Base-by-base conservation (phyloP, 176 grass and related monocot genomes). In the Triticum monococcum region DNA sequence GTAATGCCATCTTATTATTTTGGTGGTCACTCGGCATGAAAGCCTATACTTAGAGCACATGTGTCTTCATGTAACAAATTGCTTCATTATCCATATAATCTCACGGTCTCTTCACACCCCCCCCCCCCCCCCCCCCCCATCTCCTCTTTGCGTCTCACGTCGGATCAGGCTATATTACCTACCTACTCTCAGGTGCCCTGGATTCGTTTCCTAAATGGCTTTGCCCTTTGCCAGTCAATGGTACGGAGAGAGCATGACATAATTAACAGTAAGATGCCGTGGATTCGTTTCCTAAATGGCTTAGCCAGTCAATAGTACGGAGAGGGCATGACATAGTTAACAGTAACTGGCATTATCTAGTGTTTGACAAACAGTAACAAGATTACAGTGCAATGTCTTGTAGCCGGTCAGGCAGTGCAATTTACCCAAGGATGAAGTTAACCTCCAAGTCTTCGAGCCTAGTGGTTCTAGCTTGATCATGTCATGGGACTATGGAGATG, bases 1-100 rank as follows among this genome's bases (percentile, higher is more conserved):
- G 35, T 83, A 79, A 79, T 65, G 12, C 12, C 78, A 32, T 63
- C 40, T 86, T 86, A 57, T 87, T 87, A 65, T 87, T 87, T 57
- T 31, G 35, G 62, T 25, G 35, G 54, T 87, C 73, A 79, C 38
- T 72, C 56, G 23, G 35, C 18, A 83, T 38, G 41, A 60, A 81
- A 61, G 5, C 35, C 35, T 36, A 5, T 36, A 36, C 35, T 48
- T 48, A 8, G 25, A 87, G 77, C 57, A 46, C 65, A 83, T 2
- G 31, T 80, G 64, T 50, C 64, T 30, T 63, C 52, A 40, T 78
- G 60, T 65, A 71, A 79, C 41, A 35, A 69, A 79, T 83, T 83
- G 3, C 18, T 87, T 61, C 59, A 75, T 26, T 1, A 54, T 18
- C 50, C 14, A 73, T 75, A 25, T 79, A 18, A 33, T 3, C 57